Percentiles rank a stretch among this genome's conserved stretches.
Conservation (phyloP, 2,329 filamentous ascomycete genomes). For the Sclerotiophoma versabilis region DNA sequence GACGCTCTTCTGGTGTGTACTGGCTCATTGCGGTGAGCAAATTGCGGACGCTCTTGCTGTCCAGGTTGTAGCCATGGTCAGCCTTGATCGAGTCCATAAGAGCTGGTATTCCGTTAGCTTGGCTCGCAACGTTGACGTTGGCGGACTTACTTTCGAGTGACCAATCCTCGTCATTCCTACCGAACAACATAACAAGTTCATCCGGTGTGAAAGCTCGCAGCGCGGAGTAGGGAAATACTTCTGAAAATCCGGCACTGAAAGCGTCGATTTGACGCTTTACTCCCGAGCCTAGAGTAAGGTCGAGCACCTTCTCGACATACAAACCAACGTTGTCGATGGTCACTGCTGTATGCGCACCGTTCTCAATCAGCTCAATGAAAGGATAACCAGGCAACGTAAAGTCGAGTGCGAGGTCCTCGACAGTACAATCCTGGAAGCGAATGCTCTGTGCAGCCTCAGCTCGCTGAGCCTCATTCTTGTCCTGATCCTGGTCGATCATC, state of each 20-base stretch:
- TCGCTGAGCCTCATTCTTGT: conserved; percentile 73
- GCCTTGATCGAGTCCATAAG: conserved; percentile 99
- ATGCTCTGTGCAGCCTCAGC: conserved; percentile 72
- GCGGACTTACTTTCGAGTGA: conserved; percentile 86
- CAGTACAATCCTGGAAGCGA: conserved; percentile 73
- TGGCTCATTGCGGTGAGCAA: conserved; percentile 94
- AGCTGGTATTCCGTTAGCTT: conserved; percentile 61
- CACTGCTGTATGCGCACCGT: conserved; percentile 77
- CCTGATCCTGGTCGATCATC: conserved; percentile 75
- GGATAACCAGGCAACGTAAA: conserved; percentile 90
- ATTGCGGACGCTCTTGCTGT: conserved; percentile 94
- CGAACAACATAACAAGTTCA: conserved; percentile 94
- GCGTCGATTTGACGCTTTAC: conserved; percentile 89
- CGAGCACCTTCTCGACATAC: conserved; percentile 89
- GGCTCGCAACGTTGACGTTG: neutral
- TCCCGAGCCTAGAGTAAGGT: conserved; percentile 87
- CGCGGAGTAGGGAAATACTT: conserved; percentile 94
- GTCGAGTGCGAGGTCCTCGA: conserved; percentile 90
- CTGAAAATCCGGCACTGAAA: conserved; percentile 89
- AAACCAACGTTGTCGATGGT: conserved; percentile 89
- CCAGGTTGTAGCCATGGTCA: conserved; percentile 98
- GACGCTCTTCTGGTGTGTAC: conserved; percentile 73
- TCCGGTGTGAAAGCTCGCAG: conserved; percentile 92
- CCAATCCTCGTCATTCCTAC: conserved; percentile 94
- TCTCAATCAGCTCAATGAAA: conserved; percentile 80